phyloP scores from a whole-genome alignment of 1,284 basidiomycete genomes.

The Malassezia vespertilionis region DNA sequence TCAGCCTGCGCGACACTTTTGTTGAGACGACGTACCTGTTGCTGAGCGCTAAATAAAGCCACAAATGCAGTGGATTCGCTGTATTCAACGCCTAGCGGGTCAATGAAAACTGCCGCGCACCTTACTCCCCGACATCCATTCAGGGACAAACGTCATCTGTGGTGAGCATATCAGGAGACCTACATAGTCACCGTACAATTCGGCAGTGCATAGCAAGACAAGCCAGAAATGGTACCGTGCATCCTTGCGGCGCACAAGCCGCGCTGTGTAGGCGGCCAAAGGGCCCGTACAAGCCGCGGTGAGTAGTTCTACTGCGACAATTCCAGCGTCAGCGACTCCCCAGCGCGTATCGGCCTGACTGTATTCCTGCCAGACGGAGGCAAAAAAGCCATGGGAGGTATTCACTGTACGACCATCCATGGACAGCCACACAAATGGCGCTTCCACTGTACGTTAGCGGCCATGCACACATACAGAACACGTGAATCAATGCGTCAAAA shows the following conservation, averaged over 20 bases:
- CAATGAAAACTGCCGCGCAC: background rate
- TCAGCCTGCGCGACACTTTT: background rate
- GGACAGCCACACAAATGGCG: slow-evolving; percentile 34
- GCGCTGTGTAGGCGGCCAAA: slow-evolving; percentile 30
- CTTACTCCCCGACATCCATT: slow-evolving; percentile 28
- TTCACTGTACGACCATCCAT: slow-evolving; percentile 25
- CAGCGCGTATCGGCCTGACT: slow-evolving; percentile 33
- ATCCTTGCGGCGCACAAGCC: slow-evolving; percentile 21
- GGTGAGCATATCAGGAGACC: background rate
- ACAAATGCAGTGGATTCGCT: slow-evolving; percentile 5
- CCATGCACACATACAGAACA: slow-evolving; percentile 15
- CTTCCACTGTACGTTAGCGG: slow-evolving; percentile 22
- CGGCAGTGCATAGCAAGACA: slow-evolving; percentile 27
- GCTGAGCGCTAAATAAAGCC: slow-evolving; percentile 9
- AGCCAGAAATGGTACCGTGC: slow-evolving; percentile 34
- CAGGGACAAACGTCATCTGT: slow-evolving; percentile 41
- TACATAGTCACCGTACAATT: slow-evolving; percentile 34
- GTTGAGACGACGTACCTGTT: too few relatives aligned
- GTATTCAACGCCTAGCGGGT: slow-evolving; percentile 7
- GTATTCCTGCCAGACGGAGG: slow-evolving; percentile 38
- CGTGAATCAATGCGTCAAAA: slow-evolving; percentile 37
- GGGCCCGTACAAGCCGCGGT: slow-evolving; percentile 35
- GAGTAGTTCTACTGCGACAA: slow-evolving; percentile 34
- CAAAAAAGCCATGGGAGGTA: slow-evolving; percentile 25
- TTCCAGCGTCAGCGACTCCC: slow-evolving; percentile 28